Percentiles rank a stretch among this genome's conserved stretches.
These are phyloP conservation scores for Sarocladium oryzae DNA, from an alignment of 2,329 filamentous ascomycete species.

Conservation along the genomic window DNA sequence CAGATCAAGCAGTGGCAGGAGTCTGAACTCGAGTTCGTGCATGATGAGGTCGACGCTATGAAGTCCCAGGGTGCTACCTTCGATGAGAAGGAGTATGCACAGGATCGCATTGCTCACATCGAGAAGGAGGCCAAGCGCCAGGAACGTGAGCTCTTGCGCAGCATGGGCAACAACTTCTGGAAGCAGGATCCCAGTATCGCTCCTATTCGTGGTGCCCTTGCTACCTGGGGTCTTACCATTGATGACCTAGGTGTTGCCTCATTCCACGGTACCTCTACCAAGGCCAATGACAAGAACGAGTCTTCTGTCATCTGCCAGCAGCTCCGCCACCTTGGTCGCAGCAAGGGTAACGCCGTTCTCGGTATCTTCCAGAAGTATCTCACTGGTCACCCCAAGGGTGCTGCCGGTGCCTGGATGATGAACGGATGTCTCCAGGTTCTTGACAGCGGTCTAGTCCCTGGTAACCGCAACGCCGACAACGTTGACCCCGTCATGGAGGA, in stretches of 20 bases:
- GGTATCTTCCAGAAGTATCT: conserved; percentile 99
- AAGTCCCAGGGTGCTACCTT: conserved; percentile 71
- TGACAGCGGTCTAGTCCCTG: conserved; percentile 87
- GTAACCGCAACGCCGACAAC: conserved; percentile 97
- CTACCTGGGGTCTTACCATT: conserved; percentile 96
- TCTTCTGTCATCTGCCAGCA: conserved; percentile 96
- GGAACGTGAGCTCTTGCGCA: conserved; percentile 86
- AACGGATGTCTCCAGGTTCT: conserved; percentile 96
- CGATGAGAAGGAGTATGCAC: conserved; percentile 76
- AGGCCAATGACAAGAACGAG: conserved; percentile 99
- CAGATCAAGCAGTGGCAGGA: conserved; percentile 97
- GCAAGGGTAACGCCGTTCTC: conserved; percentile 91
- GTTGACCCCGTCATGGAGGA: conserved; percentile 94
- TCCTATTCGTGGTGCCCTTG: conserved; percentile 89
- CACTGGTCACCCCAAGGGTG: conserved; percentile 98
- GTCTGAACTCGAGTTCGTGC: conserved; percentile 84
- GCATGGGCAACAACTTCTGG: conserved; percentile 98
- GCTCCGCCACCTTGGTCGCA: conserved; percentile 86
- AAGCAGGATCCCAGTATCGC: conserved; percentile 91
- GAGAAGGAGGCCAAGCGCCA: conserved; percentile 80
- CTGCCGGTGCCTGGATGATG: conserved; percentile 99
- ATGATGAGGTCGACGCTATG: conserved; percentile 88
- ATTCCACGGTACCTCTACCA: conserved; percentile 97
- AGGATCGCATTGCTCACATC: conserved; percentile 80
- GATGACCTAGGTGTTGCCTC: conserved; percentile 93